These are phyloP conservation scores for Trifolium dubium DNA, from an alignment of 306 rosid species.

Conservation along the genomic window DNA sequence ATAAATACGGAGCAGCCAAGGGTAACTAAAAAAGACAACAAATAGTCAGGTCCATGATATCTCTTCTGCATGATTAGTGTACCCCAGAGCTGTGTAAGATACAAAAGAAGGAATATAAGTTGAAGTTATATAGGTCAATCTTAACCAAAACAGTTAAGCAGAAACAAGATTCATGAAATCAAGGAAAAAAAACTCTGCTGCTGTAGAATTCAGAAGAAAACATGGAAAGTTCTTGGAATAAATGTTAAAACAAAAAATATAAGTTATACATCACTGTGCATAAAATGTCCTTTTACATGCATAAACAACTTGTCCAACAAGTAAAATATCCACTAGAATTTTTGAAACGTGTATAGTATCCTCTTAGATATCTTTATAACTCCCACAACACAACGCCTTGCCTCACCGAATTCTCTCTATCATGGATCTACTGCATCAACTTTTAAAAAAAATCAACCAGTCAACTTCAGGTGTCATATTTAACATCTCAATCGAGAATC, in stretches of 20 bases:
- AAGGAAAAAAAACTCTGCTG: neutral
- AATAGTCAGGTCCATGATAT: constrained; percentile 75
- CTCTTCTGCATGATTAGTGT: constrained; percentile 90
- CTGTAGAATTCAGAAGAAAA: neutral
- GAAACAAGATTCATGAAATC: constrained; percentile 15
- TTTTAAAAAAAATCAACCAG: constrained; percentile 10
- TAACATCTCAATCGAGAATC: constrained; percentile 9
- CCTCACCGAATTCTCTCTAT: constrained; percentile 10
- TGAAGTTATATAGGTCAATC: constrained; percentile 6
- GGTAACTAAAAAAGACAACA: constrained; percentile 76
- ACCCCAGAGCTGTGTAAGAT: constrained; percentile 83
- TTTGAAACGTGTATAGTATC: neutral
- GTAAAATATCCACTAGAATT: neutral
- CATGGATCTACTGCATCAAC: constrained; percentile 22
- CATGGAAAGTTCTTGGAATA: constrained; percentile 11
- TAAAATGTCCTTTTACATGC: constrained; percentile 29
- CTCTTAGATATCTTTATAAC: constrained; percentile 25
- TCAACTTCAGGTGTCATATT: constrained; percentile 21
- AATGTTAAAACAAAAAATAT: constrained; percentile 16
- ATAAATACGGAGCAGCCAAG: constrained; percentile 90
- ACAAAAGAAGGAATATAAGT: constrained; percentile 30
- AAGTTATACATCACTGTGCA: neutral
- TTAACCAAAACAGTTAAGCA: neutral
- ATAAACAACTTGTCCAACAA: constrained; percentile 22
- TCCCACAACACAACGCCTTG: neutral